phyloP scores from a whole-genome alignment of 805 yeast genomes.

The Myxozyma geophila region DNA sequence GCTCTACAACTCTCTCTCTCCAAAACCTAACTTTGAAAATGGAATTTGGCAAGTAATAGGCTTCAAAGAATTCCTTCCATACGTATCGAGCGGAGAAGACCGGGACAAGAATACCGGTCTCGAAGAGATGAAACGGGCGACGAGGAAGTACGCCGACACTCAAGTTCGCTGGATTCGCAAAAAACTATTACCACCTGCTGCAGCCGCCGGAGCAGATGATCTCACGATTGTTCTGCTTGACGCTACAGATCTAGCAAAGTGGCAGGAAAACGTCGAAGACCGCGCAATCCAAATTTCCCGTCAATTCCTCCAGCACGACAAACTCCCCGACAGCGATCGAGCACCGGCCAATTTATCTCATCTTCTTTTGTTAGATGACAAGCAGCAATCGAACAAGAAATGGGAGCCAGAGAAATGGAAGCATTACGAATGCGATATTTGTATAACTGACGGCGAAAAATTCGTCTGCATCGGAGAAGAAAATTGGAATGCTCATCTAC shows the following conservation, averaged over 20 bases:
- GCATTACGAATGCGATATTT: constrained; percentile 68
- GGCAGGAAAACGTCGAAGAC: constrained; percentile 61
- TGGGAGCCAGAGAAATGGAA: constrained; percentile 55
- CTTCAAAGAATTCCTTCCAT: constrained; percentile 84
- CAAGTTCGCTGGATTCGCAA: constrained; percentile 92
- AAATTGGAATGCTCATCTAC: constrained; percentile 69
- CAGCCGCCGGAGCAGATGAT: constrained; percentile 48
- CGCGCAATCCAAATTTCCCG: constrained; percentile 59
- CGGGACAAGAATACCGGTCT: constrained; percentile 53
- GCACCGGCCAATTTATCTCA: constrained; percentile 40
- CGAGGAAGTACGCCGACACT: constrained; percentile 82
- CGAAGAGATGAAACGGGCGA: constrained; percentile 78
- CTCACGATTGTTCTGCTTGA: constrained; percentile 68
- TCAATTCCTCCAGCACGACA: constrained; percentile 45
- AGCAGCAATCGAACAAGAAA: background rate
- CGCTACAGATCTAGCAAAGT: constrained; percentile 69
- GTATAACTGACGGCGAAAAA: constrained; percentile 61
- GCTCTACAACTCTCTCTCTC: constrained; percentile 41
- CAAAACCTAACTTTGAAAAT: constrained; percentile 58
- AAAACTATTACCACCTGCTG: constrained; percentile 56
- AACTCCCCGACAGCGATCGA: constrained; percentile 22
- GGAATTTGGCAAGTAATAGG: constrained; percentile 97
- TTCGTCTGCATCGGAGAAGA: constrained; percentile 73
- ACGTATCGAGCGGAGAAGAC: constrained; percentile 49
- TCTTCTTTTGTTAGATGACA: constrained; percentile 3